Evolutionary conservation across 495 filamentous ascomycete species (phyloP).

Genomic region (Arthonia radiata): DNA sequence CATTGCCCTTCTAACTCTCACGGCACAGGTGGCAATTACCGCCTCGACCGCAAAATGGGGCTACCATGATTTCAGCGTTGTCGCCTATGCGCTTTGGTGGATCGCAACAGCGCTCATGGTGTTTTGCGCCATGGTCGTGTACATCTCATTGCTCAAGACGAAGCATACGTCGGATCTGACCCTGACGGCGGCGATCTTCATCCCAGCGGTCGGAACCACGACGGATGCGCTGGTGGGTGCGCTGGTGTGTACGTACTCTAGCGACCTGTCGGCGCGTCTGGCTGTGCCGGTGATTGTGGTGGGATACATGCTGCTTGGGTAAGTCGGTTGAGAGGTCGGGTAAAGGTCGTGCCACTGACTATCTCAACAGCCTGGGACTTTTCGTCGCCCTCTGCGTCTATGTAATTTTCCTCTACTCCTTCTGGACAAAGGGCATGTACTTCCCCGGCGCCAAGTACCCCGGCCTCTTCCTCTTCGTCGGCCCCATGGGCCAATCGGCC

Average conservation of each 20-base stretch:
- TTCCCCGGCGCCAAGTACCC: slow-evolving; percentile 1
- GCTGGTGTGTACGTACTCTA: slow-evolving; percentile 2
- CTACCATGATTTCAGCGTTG: slow-evolving; percentile 3
- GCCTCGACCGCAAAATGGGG: slow-evolving; percentile 3
- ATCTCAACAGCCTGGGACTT: slow-evolving; percentile 3
- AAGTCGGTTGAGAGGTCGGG: too few relatives aligned
- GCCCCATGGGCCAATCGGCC: slow-evolving; percentile 3
- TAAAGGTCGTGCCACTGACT: too few relatives aligned
- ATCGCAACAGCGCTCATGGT: slow-evolving; percentile 1
- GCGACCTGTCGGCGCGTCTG: slow-evolving; percentile 1
- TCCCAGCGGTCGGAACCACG: slow-evolving; percentile 4
- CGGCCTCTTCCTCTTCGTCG: slow-evolving; percentile 4
- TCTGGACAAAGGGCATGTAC: slow-evolving; percentile 2
- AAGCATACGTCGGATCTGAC: background rate
- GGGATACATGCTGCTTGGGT: too few relatives aligned
- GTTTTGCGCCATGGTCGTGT: slow-evolving; percentile 1
- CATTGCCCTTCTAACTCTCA: slow-evolving; percentile 5
- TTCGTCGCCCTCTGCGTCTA: slow-evolving; percentile 3
- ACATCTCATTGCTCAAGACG: slow-evolving; percentile 1
- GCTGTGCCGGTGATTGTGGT: slow-evolving; percentile 5
- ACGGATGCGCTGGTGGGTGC: slow-evolving; percentile 4
- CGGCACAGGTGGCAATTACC: slow-evolving; percentile 2
- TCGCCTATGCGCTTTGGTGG: slow-evolving; percentile 6
- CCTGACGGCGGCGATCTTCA: slow-evolving; percentile 2
- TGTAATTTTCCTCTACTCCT: slow-evolving; percentile 2